phyloP scores from a whole-genome alignment of 2,329 filamentous ascomycete species.

The Blastomyces parvus region DNA sequence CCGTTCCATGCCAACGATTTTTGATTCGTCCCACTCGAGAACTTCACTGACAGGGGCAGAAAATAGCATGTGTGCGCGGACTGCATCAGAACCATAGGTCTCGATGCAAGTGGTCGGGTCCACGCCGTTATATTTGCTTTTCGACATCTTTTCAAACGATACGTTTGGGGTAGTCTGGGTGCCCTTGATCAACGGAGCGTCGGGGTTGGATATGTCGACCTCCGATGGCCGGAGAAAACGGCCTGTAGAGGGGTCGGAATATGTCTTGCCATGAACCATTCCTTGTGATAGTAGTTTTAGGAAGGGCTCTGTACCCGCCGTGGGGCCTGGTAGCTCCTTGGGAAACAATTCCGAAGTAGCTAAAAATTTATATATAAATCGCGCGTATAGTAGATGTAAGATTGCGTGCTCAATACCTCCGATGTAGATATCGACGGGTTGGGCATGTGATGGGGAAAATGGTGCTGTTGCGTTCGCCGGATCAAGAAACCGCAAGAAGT shows the following conservation, averaged over 20 bases:
- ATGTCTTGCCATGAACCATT: slow-evolving; percentile 87
- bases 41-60: slow-evolving; percentile 76
- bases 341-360: slow-evolving; percentile 42
- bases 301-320: slow-evolving; percentile 60
- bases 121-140: slow-evolving; percentile 87
- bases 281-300: slow-evolving; percentile 75
- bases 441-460: slow-evolving; percentile 48
- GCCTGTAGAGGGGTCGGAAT: slow-evolving; percentile 62
- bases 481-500: slow-evolving; percentile 59
- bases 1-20: slow-evolving; percentile 69
- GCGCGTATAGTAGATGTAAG: slow-evolving; percentile 75
- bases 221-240: slow-evolving; percentile 69
- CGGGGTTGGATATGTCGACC: slow-evolving; percentile 52
- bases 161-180: slow-evolving; percentile 52
- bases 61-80: slow-evolving; percentile 78
- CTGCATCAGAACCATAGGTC: slow-evolving; percentile 72
- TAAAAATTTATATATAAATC: slow-evolving; percentile 84
- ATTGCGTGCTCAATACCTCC: slow-evolving; percentile 88
- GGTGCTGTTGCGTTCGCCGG: slow-evolving; percentile 53
- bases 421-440: slow-evolving; percentile 81
- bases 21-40: slow-evolving; percentile 77
- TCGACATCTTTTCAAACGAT: slow-evolving; percentile 86
- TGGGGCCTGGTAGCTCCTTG: slow-evolving; percentile 17
- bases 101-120: slow-evolving; percentile 65
- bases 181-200: slow-evolving; percentile 51